Evolutionary conservation across 2,329 filamentous ascomycete genomes (phyloP).

Genomic region (Microcyclosporella mali): DNA sequence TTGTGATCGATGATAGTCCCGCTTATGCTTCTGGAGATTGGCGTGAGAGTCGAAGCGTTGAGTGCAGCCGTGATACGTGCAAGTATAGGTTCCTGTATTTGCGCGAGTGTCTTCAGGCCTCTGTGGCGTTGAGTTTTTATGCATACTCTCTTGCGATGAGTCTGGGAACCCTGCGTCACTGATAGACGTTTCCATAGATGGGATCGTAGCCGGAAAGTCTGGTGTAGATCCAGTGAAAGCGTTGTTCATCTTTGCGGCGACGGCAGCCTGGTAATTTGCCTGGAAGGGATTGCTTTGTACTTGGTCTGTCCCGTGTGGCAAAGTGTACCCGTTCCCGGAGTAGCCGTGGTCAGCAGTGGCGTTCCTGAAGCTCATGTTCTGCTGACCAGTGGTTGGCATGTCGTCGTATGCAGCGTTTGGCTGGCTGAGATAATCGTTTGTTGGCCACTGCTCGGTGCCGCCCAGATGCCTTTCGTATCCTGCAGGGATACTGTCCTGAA

Average conservation of each 20-base stretch:
- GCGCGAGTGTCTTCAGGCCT: constrained; percentile 61
- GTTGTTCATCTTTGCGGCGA: constrained; percentile 23
- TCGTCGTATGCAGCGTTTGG: constrained; percentile 39
- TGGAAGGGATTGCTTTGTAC: constrained; percentile 19
- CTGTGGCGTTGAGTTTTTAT: constrained; percentile 25
- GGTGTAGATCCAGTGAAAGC: constrained; percentile 39
- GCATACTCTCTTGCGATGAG: constrained; percentile 36
- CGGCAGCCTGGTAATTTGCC: constrained; percentile 24
- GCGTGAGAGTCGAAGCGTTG: constrained; percentile 81
- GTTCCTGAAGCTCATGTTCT: constrained; percentile 41
- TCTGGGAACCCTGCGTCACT: constrained; percentile 47
- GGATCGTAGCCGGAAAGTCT: constrained; percentile 54
- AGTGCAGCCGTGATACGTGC: constrained; percentile 87
- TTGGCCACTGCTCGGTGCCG: constrained; percentile 36
- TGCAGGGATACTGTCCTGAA: constrained; percentile 49
- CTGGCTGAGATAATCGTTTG: constrained; percentile 39
- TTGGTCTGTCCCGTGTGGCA: constrained; percentile 22
- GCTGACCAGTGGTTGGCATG: constrained; percentile 37
- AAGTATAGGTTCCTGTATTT: constrained; percentile 87
- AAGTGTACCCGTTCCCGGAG: constrained; percentile 33
- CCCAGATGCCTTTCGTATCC: constrained; percentile 32
- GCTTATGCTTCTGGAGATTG: constrained; percentile 89
- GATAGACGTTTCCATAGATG: constrained; percentile 56
- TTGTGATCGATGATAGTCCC: constrained; percentile 78
- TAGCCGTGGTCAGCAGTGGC: constrained; percentile 33